Evolutionary conservation across 306 rosid genomes (phyloP), one percentile per base, ranked within the genome.

Genomic region (Lupinus albus): DNA sequence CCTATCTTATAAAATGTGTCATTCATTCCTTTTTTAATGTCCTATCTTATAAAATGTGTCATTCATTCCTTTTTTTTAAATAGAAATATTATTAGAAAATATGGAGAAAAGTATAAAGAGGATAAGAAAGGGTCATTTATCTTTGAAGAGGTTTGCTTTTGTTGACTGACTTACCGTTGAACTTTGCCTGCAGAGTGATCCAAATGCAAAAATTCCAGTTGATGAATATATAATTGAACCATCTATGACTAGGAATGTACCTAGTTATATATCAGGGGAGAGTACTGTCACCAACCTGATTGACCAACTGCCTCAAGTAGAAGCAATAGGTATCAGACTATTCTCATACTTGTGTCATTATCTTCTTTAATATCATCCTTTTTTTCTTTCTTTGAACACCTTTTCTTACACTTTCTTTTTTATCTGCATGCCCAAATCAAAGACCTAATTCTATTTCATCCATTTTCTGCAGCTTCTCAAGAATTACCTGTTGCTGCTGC

Each of bases 251-350:
- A 54, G 81, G 32, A 75, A 80, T 75, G 51, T 55, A 67, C 83
- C 87, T 11, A 81, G 71, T 60, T 59, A 80, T 72, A 84, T 67
- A 61, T 32, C 76, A 35, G 79, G 72, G 72, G 96, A 82, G n/a
- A n/a, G n/a, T 70, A 78, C 60, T 64, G 86, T 75, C 38, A 57
- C 74, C 49, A 72, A 73, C 68, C 81, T 76, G 78, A 74, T 50
- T 77, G 86, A 86, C 77, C 90, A 76, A 49, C 82, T 89, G 74
- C 96, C 99, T 70, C 83, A 58, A 74, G 17, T 88, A 38, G 87
- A 83, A 62, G 69, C 81, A 42, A 80, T 93, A 61, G 74, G 99
- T 90, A 87, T 74, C 85, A 16, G 70, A 71, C 20, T 57, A 44
- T 38, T 28, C 53, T n/a, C 11, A 11, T 17, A 53, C 55, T 70